Evolutionary conservation across 768 basidiomycete genomes (phyloP), one percentile per base, ranked within the genome.

Genomic region (Calocera viscosa): DNA sequence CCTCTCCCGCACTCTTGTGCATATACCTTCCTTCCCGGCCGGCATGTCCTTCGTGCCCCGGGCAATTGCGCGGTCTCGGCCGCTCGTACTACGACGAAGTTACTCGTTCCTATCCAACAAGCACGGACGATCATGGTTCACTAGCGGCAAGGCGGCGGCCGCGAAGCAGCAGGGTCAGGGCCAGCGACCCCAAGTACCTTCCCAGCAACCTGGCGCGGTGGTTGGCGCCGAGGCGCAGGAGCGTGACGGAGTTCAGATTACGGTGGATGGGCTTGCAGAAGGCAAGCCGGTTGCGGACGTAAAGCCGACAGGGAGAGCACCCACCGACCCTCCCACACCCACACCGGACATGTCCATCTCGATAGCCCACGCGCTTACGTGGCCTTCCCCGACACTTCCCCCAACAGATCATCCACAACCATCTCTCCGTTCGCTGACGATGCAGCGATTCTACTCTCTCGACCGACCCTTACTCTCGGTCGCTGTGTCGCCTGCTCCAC

Each of bases 91-190:
- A 32, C 53, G 53, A 60, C 53, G 53, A 60, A 60, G 53, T 60
- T 60, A 60, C 53, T 60, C 53, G 53, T 60, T 60, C 53, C 22
- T 60, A 7, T 60, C 53, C 11, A 60, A 60, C 53, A 60, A 60
- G 30, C 53, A 60, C 11, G 53, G 53, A 32, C 53, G 53, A 28
- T 19, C 53, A 32, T 60, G 53, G 53, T 60, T 60, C 53, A 38
- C 7, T 14, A 38, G 35, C 14, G 35, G 35, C 35, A 60, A 32
- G 19, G 53, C 26, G 11, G 19, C 53, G 16, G 30, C 53, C 14
- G 53, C 53, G 30, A 60, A 60, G 30, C 53, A 60, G 53, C 53
- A 60, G 22, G 5, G 14, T 28, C 53, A 60, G 30, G 53, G 53
- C 11, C 53, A 60, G 53, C 53, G 26, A 30, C 53, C 14, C 14